Conservation (phyloP, 1,284 basidiomycete species). For the Cutaneotrichosporon dermatis region DNA sequence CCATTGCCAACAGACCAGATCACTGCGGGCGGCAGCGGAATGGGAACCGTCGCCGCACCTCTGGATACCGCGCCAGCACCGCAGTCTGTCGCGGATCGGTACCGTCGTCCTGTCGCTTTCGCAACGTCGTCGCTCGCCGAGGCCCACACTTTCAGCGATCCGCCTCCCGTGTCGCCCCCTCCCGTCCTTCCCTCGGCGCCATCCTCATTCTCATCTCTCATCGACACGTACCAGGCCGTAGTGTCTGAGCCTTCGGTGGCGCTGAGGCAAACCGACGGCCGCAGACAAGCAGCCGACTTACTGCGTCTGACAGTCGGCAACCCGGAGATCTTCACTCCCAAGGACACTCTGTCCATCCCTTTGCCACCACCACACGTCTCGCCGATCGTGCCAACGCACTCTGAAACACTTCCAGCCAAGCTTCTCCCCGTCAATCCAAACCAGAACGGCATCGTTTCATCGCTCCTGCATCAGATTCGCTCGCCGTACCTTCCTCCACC, state of each 20-base stretch:
- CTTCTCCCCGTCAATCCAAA: constrained; percentile 35
- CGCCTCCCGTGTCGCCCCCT: constrained; percentile 14
- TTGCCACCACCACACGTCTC: constrained; percentile 27
- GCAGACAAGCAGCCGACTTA: constrained; percentile 34
- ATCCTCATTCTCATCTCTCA: constrained; percentile 32
- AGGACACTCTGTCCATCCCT: constrained; percentile 27
- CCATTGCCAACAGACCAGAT: constrained; percentile 26
- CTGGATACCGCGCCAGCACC: constrained; percentile 11
- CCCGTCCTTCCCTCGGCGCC: constrained; percentile 20
- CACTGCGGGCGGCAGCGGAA: neutral
- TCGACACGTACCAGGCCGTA: constrained; percentile 30
- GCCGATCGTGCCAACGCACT: constrained; percentile 37
- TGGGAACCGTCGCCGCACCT: neutral
- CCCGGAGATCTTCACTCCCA: constrained; percentile 31
- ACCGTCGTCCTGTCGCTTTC: constrained; percentile 32
- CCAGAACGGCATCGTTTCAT: constrained; percentile 26
- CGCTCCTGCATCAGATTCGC: constrained; percentile 33
- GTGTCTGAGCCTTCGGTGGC: constrained; percentile 31
- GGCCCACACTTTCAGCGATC: constrained; percentile 24
- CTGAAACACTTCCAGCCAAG: constrained; percentile 22
- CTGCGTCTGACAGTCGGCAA: constrained; percentile 33
- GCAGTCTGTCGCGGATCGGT: constrained; percentile 37
- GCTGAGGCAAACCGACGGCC: constrained; percentile 31
- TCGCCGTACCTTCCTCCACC: constrained; percentile 37
- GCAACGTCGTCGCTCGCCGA: constrained; percentile 31